These are phyloP conservation scores for Apostasia ramifera DNA, from an alignment of 106 monocot genomes.

Conservation along the genomic window DNA sequence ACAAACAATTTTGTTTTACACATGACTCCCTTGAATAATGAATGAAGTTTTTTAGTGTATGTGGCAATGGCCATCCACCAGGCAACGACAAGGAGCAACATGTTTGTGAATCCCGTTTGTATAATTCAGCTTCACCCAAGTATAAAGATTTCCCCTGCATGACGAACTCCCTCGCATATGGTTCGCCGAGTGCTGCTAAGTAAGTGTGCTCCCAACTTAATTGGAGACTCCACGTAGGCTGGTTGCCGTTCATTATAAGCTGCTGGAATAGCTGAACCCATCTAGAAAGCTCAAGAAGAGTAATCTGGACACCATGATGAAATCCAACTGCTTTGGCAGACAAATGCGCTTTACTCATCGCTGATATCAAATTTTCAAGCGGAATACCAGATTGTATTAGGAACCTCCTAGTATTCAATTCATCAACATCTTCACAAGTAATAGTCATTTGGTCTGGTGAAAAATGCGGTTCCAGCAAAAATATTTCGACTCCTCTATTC, in stretches of 20 bases:
- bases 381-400: slow-evolving; percentile 59
- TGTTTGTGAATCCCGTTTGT: slow-evolving; percentile 10
- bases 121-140: slow-evolving; percentile 26
- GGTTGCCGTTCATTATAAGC: slow-evolving; percentile 74
- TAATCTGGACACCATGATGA: slow-evolving; percentile 54
- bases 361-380: slow-evolving; percentile 33
- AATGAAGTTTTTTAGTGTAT: slow-evolving; percentile 31
- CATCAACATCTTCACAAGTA: slow-evolving; percentile 19
- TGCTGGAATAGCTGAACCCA: slow-evolving; percentile 94
- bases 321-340: slow-evolving; percentile 43
- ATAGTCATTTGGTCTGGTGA: background rate
- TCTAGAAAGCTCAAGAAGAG: slow-evolving; percentile 69
- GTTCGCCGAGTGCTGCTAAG: slow-evolving; percentile 77
- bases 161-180: slow-evolving; percentile 33
- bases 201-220: slow-evolving; percentile 93
- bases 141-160: slow-evolving; percentile 39
- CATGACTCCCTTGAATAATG: slow-evolving; percentile 67
- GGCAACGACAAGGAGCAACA: slow-evolving; percentile 49
- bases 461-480: slow-evolving; percentile 48
- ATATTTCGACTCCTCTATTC: slow-evolving; percentile 92
- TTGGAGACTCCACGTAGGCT: slow-evolving; percentile 74
- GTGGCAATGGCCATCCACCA: slow-evolving; percentile 67
- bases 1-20: slow-evolving; percentile 56
- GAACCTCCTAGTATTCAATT: slow-evolving; percentile 38
- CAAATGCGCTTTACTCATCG: slow-evolving; percentile 75